phyloP scores from a whole-genome alignment of 257 asterid genomes.

The Buddleja alternifolia region DNA sequence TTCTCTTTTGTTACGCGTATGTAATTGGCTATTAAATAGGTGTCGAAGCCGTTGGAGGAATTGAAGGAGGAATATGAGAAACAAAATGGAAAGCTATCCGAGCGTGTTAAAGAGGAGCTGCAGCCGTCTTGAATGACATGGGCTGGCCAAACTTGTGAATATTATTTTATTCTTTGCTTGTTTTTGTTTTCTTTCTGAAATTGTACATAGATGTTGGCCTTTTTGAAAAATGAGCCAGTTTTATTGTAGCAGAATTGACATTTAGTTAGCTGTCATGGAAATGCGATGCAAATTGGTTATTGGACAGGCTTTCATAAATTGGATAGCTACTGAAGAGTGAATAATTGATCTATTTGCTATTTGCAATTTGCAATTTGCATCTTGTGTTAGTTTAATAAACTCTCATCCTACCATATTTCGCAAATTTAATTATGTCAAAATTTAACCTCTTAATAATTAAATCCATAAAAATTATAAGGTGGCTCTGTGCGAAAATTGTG shows the following conservation, averaged over 20 bases:
- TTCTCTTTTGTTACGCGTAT: neutral
- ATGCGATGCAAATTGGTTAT: neutral
- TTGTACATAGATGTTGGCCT: conserved; percentile 29
- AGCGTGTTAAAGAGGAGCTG: conserved; percentile 47
- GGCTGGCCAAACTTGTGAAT: conserved; percentile 30
- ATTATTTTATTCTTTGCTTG: conserved; percentile 25
- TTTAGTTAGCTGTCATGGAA: neutral
- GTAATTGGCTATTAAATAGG: conserved; percentile 41
- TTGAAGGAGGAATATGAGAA: conserved; percentile 75
- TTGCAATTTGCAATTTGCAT: too few species aligned
- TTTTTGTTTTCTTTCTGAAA: conserved; percentile 16
- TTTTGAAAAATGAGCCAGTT: conserved; percentile 13
- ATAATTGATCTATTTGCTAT: neutral
- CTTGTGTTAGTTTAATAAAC: too few species aligned
- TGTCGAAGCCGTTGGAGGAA: conserved; percentile 68
- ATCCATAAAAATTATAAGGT: too few species aligned
- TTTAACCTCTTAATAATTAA: too few species aligned
- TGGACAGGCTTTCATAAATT: neutral
- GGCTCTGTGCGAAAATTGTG: too few species aligned
- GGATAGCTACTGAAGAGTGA: neutral
- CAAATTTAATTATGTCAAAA: too few species aligned
- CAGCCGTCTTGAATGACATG: conserved; percentile 35
- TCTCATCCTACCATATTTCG: too few species aligned
- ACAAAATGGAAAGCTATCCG: conserved; percentile 51
- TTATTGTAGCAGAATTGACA: neutral